Percentiles rank a stretch among this genome's conserved stretches.
Conservation (phyloP, 371 early-diverging fungal genomes). For the Mortierella sp. region DNA sequence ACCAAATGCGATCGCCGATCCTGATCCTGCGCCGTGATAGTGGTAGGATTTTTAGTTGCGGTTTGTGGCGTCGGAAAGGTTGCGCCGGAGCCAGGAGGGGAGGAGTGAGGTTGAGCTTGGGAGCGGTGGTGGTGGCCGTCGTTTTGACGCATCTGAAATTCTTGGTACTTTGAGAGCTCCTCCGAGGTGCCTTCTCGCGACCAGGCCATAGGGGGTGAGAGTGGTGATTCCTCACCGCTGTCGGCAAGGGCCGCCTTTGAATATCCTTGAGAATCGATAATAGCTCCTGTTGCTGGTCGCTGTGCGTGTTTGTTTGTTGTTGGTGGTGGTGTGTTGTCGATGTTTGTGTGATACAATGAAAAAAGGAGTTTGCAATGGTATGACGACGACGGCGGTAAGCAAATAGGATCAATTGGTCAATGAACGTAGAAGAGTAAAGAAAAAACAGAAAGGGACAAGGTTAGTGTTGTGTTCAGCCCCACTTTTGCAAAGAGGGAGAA, state of each 20-base stretch:
- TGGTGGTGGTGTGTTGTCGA: not conserved
- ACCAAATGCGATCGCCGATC: not conserved
- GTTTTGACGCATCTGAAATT: conserved; percentile 36
- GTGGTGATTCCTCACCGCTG: conserved; percentile 38
- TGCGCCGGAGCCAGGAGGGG: not conserved
- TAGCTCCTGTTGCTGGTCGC: conserved; percentile 11
- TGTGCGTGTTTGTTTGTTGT: conserved; percentile 7
- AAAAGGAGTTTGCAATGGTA: not conserved
- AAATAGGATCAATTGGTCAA: not conserved
- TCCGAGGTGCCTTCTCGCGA: conserved; percentile 52
- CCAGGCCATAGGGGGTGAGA: conserved; percentile 52
- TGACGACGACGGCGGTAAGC: not conserved
- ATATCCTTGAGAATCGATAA: conserved; percentile 17
- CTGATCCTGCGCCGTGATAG: not conserved
- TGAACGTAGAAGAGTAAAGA: conserved; percentile 3
- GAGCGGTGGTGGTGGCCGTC: conserved; percentile 32
- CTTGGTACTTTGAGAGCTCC: conserved; percentile 50
- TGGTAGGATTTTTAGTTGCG: not conserved
- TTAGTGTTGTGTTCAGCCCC: conserved; percentile 17
- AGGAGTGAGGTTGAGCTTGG: conserved; percentile 13
- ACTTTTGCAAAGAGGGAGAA: not conserved
- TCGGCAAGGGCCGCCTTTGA: conserved; percentile 22
- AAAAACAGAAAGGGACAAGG: not conserved
- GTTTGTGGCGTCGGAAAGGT: conserved; percentile 4
- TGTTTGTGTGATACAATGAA: not conserved